Evolutionary conservation across 495 filamentous ascomycete genomes (phyloP), one percentile per base, ranked within the genome.

Genomic region (Mycothermus thermophilus): DNA sequence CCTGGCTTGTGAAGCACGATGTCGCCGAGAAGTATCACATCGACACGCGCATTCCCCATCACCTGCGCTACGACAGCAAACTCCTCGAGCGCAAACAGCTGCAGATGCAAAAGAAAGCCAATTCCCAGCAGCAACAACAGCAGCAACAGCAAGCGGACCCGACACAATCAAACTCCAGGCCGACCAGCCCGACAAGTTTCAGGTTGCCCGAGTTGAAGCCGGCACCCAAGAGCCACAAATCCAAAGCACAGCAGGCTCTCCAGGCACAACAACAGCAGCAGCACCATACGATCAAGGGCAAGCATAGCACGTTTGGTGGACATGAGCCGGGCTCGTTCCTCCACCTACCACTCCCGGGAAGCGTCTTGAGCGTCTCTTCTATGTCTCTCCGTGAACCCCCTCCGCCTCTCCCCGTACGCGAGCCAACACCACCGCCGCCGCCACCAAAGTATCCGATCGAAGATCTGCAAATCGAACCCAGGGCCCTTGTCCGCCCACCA

Each of bases 381-480:
- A n/a, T n/a, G n/a, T n/a, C n/a, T n/a, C n/a, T n/a, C n/a, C n/a
- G n/a, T n/a, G n/a, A n/a, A n/a, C n/a, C n/a, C n/a, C n/a, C n/a
- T n/a, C n/a, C n/a, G n/a, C n/a, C n/a, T n/a, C n/a, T n/a, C n/a
- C n/a, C n/a, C n/a, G n/a, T n/a, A 20, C 70, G 73, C 4, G 60
- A 66, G 2, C 63, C 64, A 1, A 69, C 75, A 17, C 72, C 80
- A 6, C 62, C 63, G 1, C 69, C 75, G 19, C 82, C 83, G 17
- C 75, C 79, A 0, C 74, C 88, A 38, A 93, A 88, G 50, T 95
- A 94, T 52, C 90, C 90, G 0, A 93, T 94, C 37, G 90, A 97
- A 42, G 90, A 97, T 55, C 54, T 96, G 22, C 80, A 94, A 38
- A 60, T 96, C 13, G 63, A 72, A 13, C 75, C 73, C 3, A 64